Conservation (phyloP, 2,329 filamentous ascomycete species). For the Arthrinium phaeospermum region DNA sequence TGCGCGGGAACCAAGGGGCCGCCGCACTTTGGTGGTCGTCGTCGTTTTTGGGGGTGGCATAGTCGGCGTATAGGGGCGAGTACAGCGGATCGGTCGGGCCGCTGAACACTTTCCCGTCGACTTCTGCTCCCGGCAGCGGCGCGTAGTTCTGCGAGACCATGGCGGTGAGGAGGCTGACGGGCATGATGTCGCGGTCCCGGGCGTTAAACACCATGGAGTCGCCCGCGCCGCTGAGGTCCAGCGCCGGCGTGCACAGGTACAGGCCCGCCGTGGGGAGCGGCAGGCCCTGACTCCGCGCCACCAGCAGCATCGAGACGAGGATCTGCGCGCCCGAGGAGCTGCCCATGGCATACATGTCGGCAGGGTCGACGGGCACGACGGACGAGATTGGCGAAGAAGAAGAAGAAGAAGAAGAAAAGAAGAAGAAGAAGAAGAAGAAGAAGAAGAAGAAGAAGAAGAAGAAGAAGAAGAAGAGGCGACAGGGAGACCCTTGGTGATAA, state of each 20-base stretch:
- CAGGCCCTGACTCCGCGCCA: background rate
- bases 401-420: background rate
- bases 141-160: background rate
- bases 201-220: background rate
- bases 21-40: background rate
- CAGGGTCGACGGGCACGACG: background rate
- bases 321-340: conserved; percentile 3
- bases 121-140: background rate
- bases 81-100: background rate
- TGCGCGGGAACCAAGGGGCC: background rate
- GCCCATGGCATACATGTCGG: background rate
- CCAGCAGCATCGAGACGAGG: conserved; percentile 5
- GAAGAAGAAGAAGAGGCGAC: background rate
- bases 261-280: background rate
- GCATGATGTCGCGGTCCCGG: conserved; percentile 2
- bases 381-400: background rate
- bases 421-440: background rate
- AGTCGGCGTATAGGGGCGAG: background rate
- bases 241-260: conserved; percentile 5
- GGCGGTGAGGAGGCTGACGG: background rate
- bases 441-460: background rate
- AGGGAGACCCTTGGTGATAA: background rate
- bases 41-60: background rate
- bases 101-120: background rate
- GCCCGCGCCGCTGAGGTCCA: background rate